These are phyloP conservation scores for Solanum virginianum DNA, from an alignment of 257 asterid species.

Conservation along the genomic window DNA sequence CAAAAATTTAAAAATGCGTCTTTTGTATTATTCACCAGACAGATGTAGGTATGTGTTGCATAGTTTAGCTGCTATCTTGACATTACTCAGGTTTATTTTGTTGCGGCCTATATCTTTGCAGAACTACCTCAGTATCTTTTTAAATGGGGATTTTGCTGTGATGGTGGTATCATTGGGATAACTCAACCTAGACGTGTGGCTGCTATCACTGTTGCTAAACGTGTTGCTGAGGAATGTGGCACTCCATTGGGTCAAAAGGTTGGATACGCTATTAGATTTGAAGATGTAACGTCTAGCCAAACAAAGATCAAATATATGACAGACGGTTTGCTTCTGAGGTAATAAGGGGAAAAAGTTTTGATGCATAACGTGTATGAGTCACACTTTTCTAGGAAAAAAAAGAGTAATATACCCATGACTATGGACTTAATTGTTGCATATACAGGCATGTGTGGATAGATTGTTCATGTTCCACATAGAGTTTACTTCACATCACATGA, in stretches of 20 bases:
- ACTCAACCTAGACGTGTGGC: slow-evolving; percentile 99
- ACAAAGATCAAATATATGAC: slow-evolving; percentile 94
- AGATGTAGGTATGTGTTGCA: background rate
- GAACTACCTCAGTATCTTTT: slow-evolving; percentile 85
- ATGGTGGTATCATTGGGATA: slow-evolving; percentile 78
- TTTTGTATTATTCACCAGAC: background rate
- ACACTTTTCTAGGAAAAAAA: background rate
- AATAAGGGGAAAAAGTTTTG: background rate
- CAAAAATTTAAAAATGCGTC: background rate
- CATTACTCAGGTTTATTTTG: background rate
- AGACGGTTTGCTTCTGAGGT: slow-evolving; percentile 91
- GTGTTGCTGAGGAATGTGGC: slow-evolving; percentile 92
- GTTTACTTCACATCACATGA: background rate
- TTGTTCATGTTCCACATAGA: background rate
- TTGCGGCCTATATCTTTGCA: slow-evolving; percentile 18
- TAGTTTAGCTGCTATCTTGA: background rate
- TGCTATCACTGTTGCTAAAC: slow-evolving; percentile 87
- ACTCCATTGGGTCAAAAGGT: slow-evolving; percentile 68
- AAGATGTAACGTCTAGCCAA: slow-evolving; percentile 67
- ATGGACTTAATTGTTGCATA: background rate
- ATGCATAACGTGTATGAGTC: background rate
- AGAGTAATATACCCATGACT: background rate
- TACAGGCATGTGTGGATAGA: background rate
- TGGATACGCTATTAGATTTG: slow-evolving; percentile 92
- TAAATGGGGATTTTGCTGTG: slow-evolving; percentile 71